phyloP scores from a whole-genome alignment of 345 rosid genomes.

The Cardamine occulta region DNA sequence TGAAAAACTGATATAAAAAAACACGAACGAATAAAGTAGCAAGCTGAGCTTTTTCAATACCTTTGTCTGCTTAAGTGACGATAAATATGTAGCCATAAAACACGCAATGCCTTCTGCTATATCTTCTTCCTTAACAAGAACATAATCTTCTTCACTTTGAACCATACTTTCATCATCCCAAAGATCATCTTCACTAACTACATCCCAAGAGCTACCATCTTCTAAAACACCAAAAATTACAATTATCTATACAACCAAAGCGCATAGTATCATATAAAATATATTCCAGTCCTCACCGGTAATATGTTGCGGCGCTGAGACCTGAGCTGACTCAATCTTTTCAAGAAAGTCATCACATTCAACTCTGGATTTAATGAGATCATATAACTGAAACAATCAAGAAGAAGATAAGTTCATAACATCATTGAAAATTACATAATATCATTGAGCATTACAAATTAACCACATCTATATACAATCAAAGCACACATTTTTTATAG shows the following conservation, averaged over 20 bases:
- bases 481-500: neutral
- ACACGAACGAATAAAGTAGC: neutral
- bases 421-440: neutral
- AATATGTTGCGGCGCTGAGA: constrained; percentile 44
- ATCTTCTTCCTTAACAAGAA: constrained; percentile 84
- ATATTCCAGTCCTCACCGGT: neutral
- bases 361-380: constrained; percentile 77
- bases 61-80: constrained; percentile 81
- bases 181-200: constrained; percentile 68
- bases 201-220: constrained; percentile 78
- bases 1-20: neutral
- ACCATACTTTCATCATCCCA: constrained; percentile 60
- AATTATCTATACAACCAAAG: neutral
- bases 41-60: constrained; percentile 33
- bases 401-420: neutral
- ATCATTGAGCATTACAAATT: neutral
- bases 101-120: constrained; percentile 84
- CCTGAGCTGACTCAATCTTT: constrained; percentile 65
- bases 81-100: constrained; percentile 81
- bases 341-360: constrained; percentile 72
- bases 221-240: constrained; percentile 11
- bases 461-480: neutral
- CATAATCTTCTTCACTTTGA: constrained; percentile 69
- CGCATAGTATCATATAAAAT: neutral
- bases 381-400: constrained; percentile 58